Conservation (phyloP, 2,329 filamentous ascomycete species). For the Dactylellina haptotyla region DNA sequence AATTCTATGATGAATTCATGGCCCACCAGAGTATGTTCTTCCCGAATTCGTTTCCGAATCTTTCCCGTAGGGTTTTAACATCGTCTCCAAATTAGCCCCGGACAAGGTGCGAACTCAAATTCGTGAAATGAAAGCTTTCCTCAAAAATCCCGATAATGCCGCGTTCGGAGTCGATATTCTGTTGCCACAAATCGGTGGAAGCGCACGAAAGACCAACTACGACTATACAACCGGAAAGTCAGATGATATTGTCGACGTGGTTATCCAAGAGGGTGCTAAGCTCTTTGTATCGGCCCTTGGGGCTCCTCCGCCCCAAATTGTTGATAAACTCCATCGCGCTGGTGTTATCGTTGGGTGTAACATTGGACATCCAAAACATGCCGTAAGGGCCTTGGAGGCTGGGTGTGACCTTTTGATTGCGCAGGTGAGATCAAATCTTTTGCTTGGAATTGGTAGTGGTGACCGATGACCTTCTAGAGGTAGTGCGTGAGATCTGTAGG, state of each 20-base stretch:
- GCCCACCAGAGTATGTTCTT: conserved; percentile 39
- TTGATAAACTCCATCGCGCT: conserved; percentile 79
- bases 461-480: neutral
- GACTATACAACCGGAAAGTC: conserved; percentile 92
- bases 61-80: conserved; percentile 74
- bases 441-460: neutral
- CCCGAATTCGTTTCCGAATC: conserved; percentile 72
- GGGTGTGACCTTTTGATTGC: conserved; percentile 92
- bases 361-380: conserved; percentile 92
- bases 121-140: conserved; percentile 76
- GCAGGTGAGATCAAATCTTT: conserved; percentile 73
- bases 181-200: conserved; percentile 85
- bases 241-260: conserved; percentile 88
- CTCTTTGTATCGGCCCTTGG: conserved; percentile 90
- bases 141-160: conserved; percentile 48
- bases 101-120: conserved; percentile 75
- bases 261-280: conserved; percentile 81
- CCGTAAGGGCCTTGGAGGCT: conserved; percentile 82
- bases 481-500: no score
- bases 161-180: conserved; percentile 91
- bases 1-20: conserved; percentile 47
- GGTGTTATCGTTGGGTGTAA: conserved; percentile 94
- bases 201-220: conserved; percentile 88
- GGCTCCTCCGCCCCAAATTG: conserved; percentile 77
- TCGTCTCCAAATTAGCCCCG: conserved; percentile 56